Conservation (phyloP, 148 eudicot genomes). For the Selenicereus undatus region DNA sequence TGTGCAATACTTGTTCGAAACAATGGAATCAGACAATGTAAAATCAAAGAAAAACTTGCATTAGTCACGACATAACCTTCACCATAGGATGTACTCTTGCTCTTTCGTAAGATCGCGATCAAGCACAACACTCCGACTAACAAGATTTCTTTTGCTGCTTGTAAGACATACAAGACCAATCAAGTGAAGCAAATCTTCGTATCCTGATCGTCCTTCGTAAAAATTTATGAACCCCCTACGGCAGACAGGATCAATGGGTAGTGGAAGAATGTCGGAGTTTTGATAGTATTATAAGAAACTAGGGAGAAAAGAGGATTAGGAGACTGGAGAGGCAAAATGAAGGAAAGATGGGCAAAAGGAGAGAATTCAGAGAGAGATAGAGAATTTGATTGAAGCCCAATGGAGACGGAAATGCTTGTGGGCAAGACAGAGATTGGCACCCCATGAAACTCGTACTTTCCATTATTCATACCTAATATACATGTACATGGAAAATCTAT, state of each 20-base stretch:
- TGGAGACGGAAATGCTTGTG: constrained; percentile 2
- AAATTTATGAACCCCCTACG: neutral
- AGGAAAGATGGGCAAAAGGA: neutral
- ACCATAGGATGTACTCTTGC: neutral
- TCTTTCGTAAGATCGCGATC: neutral
- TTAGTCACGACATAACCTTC: constrained; percentile 5
- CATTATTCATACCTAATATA: constrained; percentile 16
- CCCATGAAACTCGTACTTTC: constrained; percentile 7
- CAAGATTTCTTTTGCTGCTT: neutral
- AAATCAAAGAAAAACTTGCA: neutral
- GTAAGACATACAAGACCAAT: too few species aligned
- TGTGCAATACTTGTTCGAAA: constrained; percentile 6
- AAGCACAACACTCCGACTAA: neutral
- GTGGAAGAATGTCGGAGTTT: too few species aligned
- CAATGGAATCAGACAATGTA: neutral
- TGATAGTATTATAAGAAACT: too few species aligned
- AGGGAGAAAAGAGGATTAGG: too few species aligned
- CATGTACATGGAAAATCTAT: neutral
- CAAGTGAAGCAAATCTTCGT: neutral
- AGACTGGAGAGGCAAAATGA: constrained; percentile 4
- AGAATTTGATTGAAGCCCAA: constrained; percentile 1
- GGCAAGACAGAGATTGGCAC: constrained; percentile 16
- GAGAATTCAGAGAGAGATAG: neutral
- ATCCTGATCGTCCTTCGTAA: too few species aligned
- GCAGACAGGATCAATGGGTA: neutral